Conservation (phyloP, 1,139 yeast genomes). For the Candida glucosophila region DNA sequence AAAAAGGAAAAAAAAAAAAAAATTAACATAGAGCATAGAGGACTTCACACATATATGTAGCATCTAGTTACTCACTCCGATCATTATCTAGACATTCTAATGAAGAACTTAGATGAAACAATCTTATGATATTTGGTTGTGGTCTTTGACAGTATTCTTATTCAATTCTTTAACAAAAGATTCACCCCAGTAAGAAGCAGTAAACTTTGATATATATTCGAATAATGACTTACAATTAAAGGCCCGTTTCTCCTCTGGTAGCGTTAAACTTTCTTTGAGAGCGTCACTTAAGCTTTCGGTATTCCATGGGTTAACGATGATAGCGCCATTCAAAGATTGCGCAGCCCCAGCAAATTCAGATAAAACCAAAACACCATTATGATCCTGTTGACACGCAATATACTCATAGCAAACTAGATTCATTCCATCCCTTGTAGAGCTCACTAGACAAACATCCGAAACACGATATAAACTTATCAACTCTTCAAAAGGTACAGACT, state of each 20-base stretch:
- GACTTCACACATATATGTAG: too few relatives aligned
- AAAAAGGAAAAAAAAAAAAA: too few relatives aligned
- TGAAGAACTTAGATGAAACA: too few relatives aligned
- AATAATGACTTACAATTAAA: slow-evolving; percentile 78
- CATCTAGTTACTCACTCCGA: neutral
- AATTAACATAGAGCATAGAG: too few relatives aligned
- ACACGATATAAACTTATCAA: slow-evolving; percentile 77
- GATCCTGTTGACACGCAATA: slow-evolving; percentile 87
- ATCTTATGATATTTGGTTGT: too few relatives aligned
- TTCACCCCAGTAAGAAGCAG: slow-evolving; percentile 96
- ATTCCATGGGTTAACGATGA: slow-evolving; percentile 96
- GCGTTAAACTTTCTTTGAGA: slow-evolving; percentile 76
- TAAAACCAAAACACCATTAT: slow-evolving; percentile 76
- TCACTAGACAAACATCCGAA: slow-evolving; percentile 86
- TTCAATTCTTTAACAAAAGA: slow-evolving; percentile 82
- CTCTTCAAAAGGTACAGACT: slow-evolving; percentile 83
- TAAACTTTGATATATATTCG: slow-evolving; percentile 81
- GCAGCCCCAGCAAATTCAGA: slow-evolving; percentile 99
- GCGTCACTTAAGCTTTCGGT: slow-evolving; percentile 88
- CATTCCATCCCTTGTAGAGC: slow-evolving; percentile 98
- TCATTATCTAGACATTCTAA: neutral
- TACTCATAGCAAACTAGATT: slow-evolving; percentile 92
- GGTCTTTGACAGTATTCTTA: slow-evolving; percentile 21
- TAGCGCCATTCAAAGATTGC: slow-evolving; percentile 87
- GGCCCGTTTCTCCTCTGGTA: slow-evolving; percentile 70